phyloP scores from a whole-genome alignment of 371 early-diverging fungal genomes.

The Zychaea mexicana region DNA sequence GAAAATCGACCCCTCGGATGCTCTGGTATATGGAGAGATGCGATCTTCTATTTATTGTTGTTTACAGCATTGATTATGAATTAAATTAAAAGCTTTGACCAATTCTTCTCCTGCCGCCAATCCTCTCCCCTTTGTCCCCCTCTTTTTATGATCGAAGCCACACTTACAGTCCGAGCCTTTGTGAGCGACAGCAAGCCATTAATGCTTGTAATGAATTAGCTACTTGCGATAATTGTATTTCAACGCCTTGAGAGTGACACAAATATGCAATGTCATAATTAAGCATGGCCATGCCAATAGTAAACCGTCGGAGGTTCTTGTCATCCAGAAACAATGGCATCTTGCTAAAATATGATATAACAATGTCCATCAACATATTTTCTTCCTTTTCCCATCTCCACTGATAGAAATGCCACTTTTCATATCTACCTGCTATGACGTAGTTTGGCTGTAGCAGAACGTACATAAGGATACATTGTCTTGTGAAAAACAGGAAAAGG shows the following conservation, averaged over 20 bases:
- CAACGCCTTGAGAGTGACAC: constrained; percentile 81
- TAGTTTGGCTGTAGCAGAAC: constrained; percentile 19
- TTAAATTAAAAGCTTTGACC: not conserved
- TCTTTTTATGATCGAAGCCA: not conserved
- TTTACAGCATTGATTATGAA: not conserved
- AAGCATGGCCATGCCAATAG: constrained; percentile 80
- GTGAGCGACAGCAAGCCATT: constrained; percentile 67
- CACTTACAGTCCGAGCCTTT: constrained; percentile 64
- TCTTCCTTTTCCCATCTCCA: not conserved
- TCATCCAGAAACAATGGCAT: constrained; percentile 61
- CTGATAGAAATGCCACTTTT: not conserved
- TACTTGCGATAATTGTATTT: constrained; percentile 59
- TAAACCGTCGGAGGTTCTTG: constrained; percentile 57
- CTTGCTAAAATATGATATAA: constrained; percentile 11
- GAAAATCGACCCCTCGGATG: constrained; percentile 30
- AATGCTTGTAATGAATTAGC: constrained; percentile 77
- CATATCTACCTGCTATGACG: constrained; percentile 18
- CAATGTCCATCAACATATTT: not conserved
- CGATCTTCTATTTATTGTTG: constrained; percentile 28
- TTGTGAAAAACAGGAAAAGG: constrained; percentile 68
- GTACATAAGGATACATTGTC: constrained; percentile 56
- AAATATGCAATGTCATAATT: constrained; percentile 86
- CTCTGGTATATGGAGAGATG: constrained; percentile 34
- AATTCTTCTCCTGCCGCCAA: too few species aligned
- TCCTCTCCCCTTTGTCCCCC: too few species aligned